Evolutionary conservation across 148 eudicot genomes (phyloP), one percentile per base, ranked within the genome.

Genomic region (Silene conica): DNA sequence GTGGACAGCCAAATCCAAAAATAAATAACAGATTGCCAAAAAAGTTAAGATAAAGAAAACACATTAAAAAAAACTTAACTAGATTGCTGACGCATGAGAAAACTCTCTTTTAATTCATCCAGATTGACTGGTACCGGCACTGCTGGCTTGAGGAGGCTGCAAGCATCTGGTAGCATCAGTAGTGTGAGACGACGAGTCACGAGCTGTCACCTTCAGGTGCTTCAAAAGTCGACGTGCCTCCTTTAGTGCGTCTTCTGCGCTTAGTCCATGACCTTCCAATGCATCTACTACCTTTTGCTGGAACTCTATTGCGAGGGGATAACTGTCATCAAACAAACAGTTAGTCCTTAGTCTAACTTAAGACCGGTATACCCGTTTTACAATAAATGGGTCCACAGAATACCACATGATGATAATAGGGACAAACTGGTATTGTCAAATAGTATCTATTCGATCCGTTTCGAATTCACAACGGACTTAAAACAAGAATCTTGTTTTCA

Each of bases 241-340:
- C 58, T 73, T 85, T 52, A 84, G 82, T 80, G 84, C 90, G 22
- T 87, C 97, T 78, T 84, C 43, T 60, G 86, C 92, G 58, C 75
- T 85, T 21, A 78, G 60, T 68, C 99, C 99, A 52, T 90, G 97
- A 57, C 91, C 91, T 67, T 83, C 84, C 96, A 87, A 90, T 55
- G 88, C 92, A 66, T 89, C 86, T 8, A 92, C 73, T 52, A 83
- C 99, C 73, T 81, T 87, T 82, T 92, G 81, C 75, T 92, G 99
- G 80, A 92, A 90, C 80, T 92, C 85, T 12, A 92, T 87, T 20
- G 99, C 97, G 11, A 90, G 80, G 28, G 71, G 73, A 67, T 92
- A 92, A 75, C 99, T 95, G 96, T 80, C 83, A 22, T 82, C 43
- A 9, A 38, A 38, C 43, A 38, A 38, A 38, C 43, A 38, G 43